Conservation (phyloP, 208 protist species). For the Leptomonas pyrrhocoris region DNA sequence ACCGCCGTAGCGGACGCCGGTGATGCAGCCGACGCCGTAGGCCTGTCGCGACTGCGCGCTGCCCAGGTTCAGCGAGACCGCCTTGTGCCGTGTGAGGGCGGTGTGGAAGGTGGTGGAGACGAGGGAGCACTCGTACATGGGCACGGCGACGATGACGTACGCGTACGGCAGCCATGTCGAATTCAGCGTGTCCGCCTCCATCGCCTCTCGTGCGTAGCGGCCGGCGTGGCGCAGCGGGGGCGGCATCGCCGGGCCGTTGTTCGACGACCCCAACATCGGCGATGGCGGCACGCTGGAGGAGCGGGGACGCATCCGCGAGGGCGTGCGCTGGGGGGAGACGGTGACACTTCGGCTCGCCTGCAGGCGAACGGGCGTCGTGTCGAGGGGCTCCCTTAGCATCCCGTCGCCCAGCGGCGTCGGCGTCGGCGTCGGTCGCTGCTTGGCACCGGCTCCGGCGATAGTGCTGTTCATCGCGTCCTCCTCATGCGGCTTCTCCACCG, state of each 20-base stretch:
- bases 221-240: slow-evolving; percentile 13
- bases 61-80: slow-evolving; percentile 58
- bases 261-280: background rate
- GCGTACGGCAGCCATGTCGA: slow-evolving; percentile 58
- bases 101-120: slow-evolving; percentile 53
- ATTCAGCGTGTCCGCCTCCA: slow-evolving; percentile 28
- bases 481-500: too few species aligned
- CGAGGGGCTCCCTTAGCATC: background rate
- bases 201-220: slow-evolving; percentile 27
- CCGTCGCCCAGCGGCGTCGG: background rate
- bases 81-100: slow-evolving; percentile 38
- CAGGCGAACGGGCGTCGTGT: background rate
- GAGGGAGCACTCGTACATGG: slow-evolving; percentile 69
- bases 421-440: background rate
- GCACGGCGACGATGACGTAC: slow-evolving; percentile 60
- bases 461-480: too few species aligned
- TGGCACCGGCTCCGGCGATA: background rate
- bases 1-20: slow-evolving; percentile 60
- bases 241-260: background rate
- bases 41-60: slow-evolving; percentile 41
- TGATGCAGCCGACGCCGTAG: slow-evolving; percentile 70
- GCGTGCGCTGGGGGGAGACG: background rate
- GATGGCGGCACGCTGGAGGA: slow-evolving; percentile 4
- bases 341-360: background rate
- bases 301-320: slow-evolving; percentile 3